Base-by-base conservation (phyloP, 148 eudicot species). In the Persicaria tinctoria region DNA sequence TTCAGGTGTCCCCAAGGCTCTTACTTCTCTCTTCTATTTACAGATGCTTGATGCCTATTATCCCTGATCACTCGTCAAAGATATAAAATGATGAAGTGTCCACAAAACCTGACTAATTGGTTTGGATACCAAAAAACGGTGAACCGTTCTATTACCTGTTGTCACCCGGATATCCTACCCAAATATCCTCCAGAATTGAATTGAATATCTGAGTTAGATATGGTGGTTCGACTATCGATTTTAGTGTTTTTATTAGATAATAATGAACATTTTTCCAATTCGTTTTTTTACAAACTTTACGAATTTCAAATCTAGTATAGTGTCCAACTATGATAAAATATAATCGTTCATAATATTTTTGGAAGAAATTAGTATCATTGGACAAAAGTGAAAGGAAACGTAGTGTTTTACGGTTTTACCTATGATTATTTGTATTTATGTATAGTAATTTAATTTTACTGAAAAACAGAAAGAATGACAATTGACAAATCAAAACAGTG, bases 1-100 rank as follows among this genome's bases (percentile, higher is more conserved):
- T 89, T 76, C 88, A 87, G 85, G 98, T 92, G 80, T 85, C 93
- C 76, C 41, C 17, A 23, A 60, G 8, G 54, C 64, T 77, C 54
- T 76, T 11, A 8, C 46, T 66, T 66, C 18, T 38, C 17, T 66
- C 47, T 66, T 66, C 5, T 41, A 41, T 66, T 66, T 66, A 38
- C 44, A 66, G 48, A 38, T 12, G 18, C 18, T 20, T 60, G 59
- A n/a, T 54, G 59, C 59, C n/a, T 44, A 5, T 41, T 9, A 66
- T 41, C 38, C n/a, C 69, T 46, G 11, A 13, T 44, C 8, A 66
- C 46, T 38, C 14, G 47, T 41, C 17, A 41, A 41, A 13, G n/a
- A 47, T 41, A 4, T 50, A 12, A 8, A 12, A 16, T 6, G 3
- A 1, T 66, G 70, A 66, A n/a, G 18, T 66, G 48, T 44, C 48